These are phyloP conservation scores for Aspergillus heteromorphus DNA, from an alignment of 495 filamentous ascomycete genomes.

Conservation along the genomic window DNA sequence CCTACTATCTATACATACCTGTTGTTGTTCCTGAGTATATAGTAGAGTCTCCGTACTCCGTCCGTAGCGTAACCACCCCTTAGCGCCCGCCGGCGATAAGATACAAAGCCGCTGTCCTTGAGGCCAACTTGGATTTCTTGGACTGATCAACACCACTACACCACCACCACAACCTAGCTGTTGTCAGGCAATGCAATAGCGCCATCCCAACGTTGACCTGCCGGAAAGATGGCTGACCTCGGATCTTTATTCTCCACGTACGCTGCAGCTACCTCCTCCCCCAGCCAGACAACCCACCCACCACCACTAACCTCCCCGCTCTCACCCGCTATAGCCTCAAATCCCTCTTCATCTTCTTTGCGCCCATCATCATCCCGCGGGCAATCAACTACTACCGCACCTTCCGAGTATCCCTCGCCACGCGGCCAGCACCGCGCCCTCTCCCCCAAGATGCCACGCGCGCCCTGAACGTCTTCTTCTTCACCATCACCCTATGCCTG, in stretches of 20 bases:
- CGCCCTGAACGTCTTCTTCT: constrained; percentile 58
- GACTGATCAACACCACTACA: neutral
- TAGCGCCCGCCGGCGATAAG: neutral
- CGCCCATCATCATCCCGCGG: constrained; percentile 74
- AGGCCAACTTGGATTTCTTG: neutral
- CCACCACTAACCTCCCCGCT: neutral
- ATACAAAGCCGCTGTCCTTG: neutral
- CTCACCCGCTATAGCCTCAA: constrained; percentile 51
- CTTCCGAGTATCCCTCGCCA: constrained; percentile 50
- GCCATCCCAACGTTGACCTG: neutral
- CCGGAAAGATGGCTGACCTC: constrained; percentile 25
- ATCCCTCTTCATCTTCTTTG: constrained; percentile 78
- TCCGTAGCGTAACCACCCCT: no score
- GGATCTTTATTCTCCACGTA: constrained; percentile 35
- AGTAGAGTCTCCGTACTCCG: no score
- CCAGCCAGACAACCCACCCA: neutral
- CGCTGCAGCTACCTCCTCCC: constrained; percentile 7
- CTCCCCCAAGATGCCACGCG: constrained; percentile 37
- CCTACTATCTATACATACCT: neutral
- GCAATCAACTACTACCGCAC: constrained; percentile 65
- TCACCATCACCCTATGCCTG: constrained; percentile 51
- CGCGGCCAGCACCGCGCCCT: constrained; percentile 50
- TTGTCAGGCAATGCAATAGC: constrained; percentile 5
- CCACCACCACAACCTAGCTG: neutral
- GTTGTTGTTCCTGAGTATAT: no score